Evolutionary conservation across 148 eudicot genomes (phyloP).

Genomic region (Camellia lanceoleosa): DNA sequence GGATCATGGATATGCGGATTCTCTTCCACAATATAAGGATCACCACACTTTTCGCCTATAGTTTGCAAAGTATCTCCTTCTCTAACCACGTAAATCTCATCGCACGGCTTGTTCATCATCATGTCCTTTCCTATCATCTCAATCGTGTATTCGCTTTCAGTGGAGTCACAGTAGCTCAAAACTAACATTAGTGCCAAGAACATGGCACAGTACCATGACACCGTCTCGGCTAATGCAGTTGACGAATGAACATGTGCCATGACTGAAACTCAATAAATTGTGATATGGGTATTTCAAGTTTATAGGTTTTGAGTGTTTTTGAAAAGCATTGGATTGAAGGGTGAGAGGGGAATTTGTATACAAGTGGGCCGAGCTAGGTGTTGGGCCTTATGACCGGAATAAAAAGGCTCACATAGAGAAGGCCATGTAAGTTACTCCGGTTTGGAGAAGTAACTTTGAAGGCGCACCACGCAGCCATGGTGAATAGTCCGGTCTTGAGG

Average conservation of each 20-base stretch:
- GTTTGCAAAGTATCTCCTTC: constrained; percentile 78
- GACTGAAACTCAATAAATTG: neutral
- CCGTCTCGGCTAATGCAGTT: constrained; percentile 38
- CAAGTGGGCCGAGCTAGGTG: too few species aligned
- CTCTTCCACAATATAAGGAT: constrained; percentile 74
- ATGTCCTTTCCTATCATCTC: neutral
- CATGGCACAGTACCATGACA: constrained; percentile 50
- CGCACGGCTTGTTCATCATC: constrained; percentile 37
- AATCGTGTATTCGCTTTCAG: constrained; percentile 17
- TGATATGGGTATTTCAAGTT: neutral
- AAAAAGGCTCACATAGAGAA: too few species aligned
- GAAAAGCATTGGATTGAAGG: neutral
- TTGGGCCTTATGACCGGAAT: too few species aligned
- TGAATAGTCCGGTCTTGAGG: too few species aligned
- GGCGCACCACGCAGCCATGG: too few species aligned
- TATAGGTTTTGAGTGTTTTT: constrained; percentile 13
- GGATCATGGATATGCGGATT: constrained; percentile 83
- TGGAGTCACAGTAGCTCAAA: constrained; percentile 42
- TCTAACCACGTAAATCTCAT: constrained; percentile 65
- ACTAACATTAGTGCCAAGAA: constrained; percentile 52
- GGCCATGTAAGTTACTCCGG: too few species aligned
- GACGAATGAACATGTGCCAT: constrained; percentile 28
- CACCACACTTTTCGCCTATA: constrained; percentile 77
- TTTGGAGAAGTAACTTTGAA: too few species aligned
- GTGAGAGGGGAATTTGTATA: too few species aligned